Evolutionary conservation across 1,139 yeast species (phyloP), one percentile per base, ranked within the genome.

Genomic region (Diutina rugosa): DNA sequence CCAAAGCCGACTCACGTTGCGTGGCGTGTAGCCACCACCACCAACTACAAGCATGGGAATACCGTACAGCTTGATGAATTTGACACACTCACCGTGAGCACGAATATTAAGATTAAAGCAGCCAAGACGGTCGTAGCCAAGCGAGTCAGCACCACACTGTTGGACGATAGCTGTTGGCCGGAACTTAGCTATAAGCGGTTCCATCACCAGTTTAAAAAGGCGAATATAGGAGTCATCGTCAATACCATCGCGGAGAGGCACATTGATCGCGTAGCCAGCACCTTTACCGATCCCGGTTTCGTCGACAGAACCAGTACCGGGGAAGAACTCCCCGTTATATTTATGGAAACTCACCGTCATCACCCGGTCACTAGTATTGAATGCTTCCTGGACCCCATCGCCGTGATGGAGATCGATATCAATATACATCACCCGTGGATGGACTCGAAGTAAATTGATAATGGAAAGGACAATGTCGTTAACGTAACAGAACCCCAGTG

Each of bases 401-500:
- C 99, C 99, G 67, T 93, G 99, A 68, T 93, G 99, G 30, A 93
- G 81, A 68, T 93, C 99, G 57, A 91, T 91, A 69, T 93, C 99
- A 57, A 93, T 90, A 67, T 93, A 93, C 65, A 93, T 74, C 4
- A 93, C 97, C 58, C 98, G 77, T 6, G 98, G 91, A 67, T 90
- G 95, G 60, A 87, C 87, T 60, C 97, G 76, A 61, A 93, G 75
- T 58, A 93, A 71, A 64, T 91, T 89, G 57, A 93, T 71, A 46
- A 91, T 89, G 45, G 96, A 90, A 58, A 93, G 72, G 1, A 91
- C 99, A 62, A 93, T 93, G 69, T 93, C 99, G 69, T 93, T 93
- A 55, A 90, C 88, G 66, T 91, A 93, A 68, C 99, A 93, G 65
- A 93, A 93, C 26, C 99, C 99, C 49, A 91, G 83, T 3, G 98